phyloP scores from a whole-genome alignment of 495 filamentous ascomycete species.

The Choiromyces venosus region DNA sequence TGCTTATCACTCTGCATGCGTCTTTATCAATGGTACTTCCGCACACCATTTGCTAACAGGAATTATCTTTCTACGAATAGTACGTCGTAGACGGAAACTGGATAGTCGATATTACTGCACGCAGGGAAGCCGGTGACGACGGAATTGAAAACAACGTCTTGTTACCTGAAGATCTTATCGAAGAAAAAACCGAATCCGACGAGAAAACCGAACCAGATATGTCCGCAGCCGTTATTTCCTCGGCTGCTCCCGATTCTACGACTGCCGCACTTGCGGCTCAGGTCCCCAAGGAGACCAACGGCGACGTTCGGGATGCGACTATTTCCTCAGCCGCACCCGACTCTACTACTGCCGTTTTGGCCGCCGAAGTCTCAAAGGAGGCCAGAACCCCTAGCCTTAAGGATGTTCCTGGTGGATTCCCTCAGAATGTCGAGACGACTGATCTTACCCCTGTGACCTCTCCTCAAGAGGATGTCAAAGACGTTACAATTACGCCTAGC shows the following conservation, averaged over 20 bases:
- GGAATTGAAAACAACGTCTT: conserved; percentile 90
- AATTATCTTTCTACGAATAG: conserved; percentile 39
- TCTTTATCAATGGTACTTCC: not conserved
- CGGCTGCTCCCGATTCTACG: conserved; percentile 62
- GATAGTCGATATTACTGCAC: conserved; percentile 70
- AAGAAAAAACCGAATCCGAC: conserved; percentile 43
- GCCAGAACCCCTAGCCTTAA: conserved; percentile 36
- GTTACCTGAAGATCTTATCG: conserved; percentile 63
- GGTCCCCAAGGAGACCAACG: conserved; percentile 59
- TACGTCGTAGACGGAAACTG: conserved; percentile 91
- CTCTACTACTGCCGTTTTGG: conserved; percentile 69
- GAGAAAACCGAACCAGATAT: conserved; percentile 38
- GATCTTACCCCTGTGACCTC: conserved; percentile 24
- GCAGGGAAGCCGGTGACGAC: conserved; percentile 65
- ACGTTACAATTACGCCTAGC: conserved; percentile 67
- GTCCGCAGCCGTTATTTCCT: conserved; percentile 42
- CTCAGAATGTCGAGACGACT: conserved; percentile 53
- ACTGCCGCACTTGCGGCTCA: conserved; percentile 65
- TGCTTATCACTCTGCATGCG: not conserved
- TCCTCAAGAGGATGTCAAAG: conserved; percentile 13
- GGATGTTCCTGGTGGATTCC: conserved; percentile 69
- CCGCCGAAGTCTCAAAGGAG: conserved; percentile 59
- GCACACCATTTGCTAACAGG: conserved; percentile 15
- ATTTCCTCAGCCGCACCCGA: conserved; percentile 66
- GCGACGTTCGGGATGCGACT: conserved; percentile 44